phyloP scores from a whole-genome alignment of 169 alveolate species.

The Plasmodium adleri region DNA sequence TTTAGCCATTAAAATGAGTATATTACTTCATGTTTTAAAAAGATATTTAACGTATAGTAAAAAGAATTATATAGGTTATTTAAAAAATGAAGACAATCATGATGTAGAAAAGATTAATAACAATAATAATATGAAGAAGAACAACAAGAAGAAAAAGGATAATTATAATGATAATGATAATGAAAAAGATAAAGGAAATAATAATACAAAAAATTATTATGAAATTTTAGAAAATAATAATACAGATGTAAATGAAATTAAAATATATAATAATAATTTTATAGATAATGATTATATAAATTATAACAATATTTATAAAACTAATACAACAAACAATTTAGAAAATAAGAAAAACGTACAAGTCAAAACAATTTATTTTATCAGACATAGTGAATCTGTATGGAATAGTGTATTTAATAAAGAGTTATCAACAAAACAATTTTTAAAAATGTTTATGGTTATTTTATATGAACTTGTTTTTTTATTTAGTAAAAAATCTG shows the following conservation, averaged over 20 bases:
- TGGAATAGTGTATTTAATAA: constrained; percentile 58
- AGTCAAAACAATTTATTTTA: constrained; percentile 63
- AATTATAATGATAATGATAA: not conserved
- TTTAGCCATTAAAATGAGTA: constrained; percentile 19
- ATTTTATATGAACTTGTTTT: constrained; percentile 27
- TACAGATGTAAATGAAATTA: not conserved
- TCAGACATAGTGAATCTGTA: constrained; percentile 65
- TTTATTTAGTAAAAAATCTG: constrained; percentile 44
- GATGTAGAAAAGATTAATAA: not conserved
- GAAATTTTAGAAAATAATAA: too few species aligned
- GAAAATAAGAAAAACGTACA: constrained; percentile 11
- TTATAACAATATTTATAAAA: not conserved
- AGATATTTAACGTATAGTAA: constrained; percentile 5
- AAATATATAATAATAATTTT: not conserved
- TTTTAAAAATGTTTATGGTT: constrained; percentile 18
- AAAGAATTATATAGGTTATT: not conserved
- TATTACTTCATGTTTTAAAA: constrained; percentile 4
- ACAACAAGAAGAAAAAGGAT: not conserved
- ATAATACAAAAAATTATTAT: too few species aligned
- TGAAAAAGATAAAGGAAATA: not conserved
- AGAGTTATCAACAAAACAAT: not conserved
- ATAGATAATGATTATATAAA: not conserved
- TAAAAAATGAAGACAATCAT: not conserved
- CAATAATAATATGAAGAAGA: not conserved
- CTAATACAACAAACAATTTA: not conserved